Evolutionary conservation across 164 flowering plant species (phyloP).

Genomic region (Sedum album): DNA sequence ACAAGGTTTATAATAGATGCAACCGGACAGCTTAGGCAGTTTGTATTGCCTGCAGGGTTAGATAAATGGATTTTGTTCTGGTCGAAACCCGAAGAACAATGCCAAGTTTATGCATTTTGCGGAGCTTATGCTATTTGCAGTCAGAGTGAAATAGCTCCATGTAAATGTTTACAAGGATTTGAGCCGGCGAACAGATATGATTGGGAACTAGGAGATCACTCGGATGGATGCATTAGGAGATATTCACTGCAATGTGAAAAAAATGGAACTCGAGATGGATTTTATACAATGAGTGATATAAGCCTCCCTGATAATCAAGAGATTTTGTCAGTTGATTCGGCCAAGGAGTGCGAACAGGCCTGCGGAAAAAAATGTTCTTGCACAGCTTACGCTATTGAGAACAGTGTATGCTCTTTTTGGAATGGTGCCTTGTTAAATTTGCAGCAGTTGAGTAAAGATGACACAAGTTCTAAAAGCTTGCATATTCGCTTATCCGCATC

Average conservation of each 20-base stretch:
- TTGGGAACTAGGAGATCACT: slow-evolving; percentile 12
- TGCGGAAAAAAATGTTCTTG: slow-evolving; percentile 9
- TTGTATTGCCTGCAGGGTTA: background rate
- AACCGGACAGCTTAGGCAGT: slow-evolving; percentile 10
- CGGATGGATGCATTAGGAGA: slow-evolving; percentile 12
- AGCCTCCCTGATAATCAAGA: background rate
- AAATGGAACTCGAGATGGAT: background rate
- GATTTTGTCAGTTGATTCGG: background rate
- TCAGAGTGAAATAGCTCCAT: background rate
- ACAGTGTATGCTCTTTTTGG: slow-evolving; percentile 8
- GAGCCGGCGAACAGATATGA: background rate
- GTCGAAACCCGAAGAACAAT: slow-evolving; percentile 10
- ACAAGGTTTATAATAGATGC: slow-evolving; percentile 3
- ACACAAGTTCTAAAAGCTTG: background rate
- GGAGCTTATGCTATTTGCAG: slow-evolving; percentile 3
- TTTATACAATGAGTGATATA: background rate
- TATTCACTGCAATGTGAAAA: slow-evolving; percentile 6
- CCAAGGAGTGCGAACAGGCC: background rate
- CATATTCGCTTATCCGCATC: slow-evolving; percentile 7
- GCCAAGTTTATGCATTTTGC: slow-evolving; percentile 3
- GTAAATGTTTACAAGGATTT: slow-evolving; percentile 14
- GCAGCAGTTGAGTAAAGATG: background rate
- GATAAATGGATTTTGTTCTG: slow-evolving; percentile 4
- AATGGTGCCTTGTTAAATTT: slow-evolving; percentile 6
- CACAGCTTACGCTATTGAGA: slow-evolving; percentile 11